Evolutionary conservation across 169 alveolate species (phyloP).

Genomic region (Neospora caninum): DNA sequence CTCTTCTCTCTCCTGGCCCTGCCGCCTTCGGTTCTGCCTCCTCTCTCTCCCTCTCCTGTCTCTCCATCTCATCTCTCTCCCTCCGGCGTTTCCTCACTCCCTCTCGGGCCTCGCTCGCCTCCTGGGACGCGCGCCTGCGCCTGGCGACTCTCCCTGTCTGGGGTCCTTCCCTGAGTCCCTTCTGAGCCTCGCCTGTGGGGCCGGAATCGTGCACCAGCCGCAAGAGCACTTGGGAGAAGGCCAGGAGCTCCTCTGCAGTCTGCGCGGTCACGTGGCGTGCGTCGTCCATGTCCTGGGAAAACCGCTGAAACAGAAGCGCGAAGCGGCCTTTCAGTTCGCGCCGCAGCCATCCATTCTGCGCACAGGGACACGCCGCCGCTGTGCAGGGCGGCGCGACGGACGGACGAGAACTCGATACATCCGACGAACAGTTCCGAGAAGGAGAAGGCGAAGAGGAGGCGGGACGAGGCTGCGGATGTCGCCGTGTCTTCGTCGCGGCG

Average conservation of each 20-base stretch:
- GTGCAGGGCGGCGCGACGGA: neutral
- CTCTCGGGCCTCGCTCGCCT: neutral
- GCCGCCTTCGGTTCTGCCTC: neutral
- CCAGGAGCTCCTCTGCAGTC: neutral
- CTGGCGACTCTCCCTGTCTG: neutral
- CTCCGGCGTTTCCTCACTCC: neutral
- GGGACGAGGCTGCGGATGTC: neutral
- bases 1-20: neutral
- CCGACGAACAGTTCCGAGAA: neutral
- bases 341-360: neutral
- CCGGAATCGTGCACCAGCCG: neutral
- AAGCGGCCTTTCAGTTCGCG: neutral
- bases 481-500: no score
- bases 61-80: neutral
- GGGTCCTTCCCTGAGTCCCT: neutral
- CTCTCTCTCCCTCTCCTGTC: neutral
- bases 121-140: neutral
- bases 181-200: no score
- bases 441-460: neutral
- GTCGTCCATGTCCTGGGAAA: neutral
- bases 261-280: neutral
- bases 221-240: slow-evolving; percentile 16
- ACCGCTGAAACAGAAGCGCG: neutral
- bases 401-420: no score
- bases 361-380: neutral